Evolutionary conservation across 2,329 filamentous ascomycete species (phyloP).

Genomic region (Teratosphaeria destructans): DNA sequence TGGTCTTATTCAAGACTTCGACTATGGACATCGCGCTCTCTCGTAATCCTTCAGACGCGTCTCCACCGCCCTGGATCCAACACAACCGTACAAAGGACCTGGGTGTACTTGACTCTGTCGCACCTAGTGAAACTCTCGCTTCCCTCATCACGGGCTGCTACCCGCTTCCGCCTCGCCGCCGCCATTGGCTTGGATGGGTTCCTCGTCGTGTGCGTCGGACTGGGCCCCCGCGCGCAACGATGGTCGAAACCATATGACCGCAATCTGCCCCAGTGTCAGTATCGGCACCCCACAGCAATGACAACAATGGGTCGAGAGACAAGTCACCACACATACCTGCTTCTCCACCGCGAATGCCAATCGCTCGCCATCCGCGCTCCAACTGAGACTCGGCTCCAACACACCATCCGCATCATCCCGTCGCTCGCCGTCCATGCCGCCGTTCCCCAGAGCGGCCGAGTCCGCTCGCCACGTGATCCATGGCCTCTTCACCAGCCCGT

Average conservation of each 20-base stretch:
- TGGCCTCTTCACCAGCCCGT: slow-evolving; percentile 7
- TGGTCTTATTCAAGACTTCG: too few species aligned
- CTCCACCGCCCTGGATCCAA: background rate
- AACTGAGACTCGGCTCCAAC: slow-evolving; percentile 32
- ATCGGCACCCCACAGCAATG: background rate
- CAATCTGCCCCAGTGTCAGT: slow-evolving; percentile 1
- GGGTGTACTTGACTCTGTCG: background rate
- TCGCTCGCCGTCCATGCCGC: slow-evolving; percentile 8
- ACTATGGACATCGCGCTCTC: too few species aligned
- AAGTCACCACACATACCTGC: slow-evolving; percentile 30
- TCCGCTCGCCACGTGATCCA: slow-evolving; percentile 20
- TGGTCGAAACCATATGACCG: slow-evolving; percentile 7
- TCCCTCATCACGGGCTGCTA: background rate
- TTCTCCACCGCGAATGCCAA: slow-evolving; percentile 35
- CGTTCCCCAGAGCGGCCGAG: slow-evolving; percentile 5
- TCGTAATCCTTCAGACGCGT: background rate
- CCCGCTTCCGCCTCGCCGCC: background rate
- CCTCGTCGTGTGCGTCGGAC: background rate
- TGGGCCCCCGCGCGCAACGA: slow-evolving; percentile 3
- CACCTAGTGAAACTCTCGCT: background rate
- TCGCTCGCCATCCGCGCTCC: slow-evolving; percentile 45
- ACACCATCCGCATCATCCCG: slow-evolving; percentile 8
- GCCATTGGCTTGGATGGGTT: background rate
- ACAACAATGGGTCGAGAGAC: background rate
- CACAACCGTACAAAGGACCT: background rate